Percentiles rank a stretch among this genome's conserved stretches.
Conservation (phyloP, 179 eudicot genomes). For the Sideroxylon spinosum region DNA sequence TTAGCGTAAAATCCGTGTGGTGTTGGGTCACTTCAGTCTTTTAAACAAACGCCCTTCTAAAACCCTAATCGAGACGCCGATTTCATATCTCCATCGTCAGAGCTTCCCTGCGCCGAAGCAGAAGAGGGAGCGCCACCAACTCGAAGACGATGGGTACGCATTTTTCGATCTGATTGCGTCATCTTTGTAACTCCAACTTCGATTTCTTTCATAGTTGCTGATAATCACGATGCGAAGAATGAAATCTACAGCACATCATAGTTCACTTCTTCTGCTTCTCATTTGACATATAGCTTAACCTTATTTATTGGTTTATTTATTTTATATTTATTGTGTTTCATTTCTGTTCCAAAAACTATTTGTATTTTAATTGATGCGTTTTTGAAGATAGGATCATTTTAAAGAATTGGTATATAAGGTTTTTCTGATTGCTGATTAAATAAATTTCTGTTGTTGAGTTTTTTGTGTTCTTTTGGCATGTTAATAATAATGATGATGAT, state of each 20-base stretch:
- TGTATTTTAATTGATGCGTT: too few species aligned
- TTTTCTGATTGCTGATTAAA: too few species aligned
- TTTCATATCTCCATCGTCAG: not conserved
- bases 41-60: not conserved
- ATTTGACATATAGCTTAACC: not conserved
- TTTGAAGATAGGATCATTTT: too few species aligned
- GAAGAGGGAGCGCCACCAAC: not conserved
- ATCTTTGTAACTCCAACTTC: not conserved
- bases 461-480: too few species aligned
- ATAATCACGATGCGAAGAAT: not conserved
- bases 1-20: not conserved
- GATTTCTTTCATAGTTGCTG: not conserved
- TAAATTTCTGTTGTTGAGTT: too few species aligned
- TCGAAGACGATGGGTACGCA: slow-evolving; percentile 17
- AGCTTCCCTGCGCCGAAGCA: slow-evolving; percentile 3
- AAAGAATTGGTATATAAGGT: too few species aligned
- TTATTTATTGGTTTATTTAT: too few species aligned
- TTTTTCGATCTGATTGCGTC: not conserved
- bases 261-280: not conserved
- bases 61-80: slow-evolving; percentile 11
- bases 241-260: not conserved
- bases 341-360: not conserved
- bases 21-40: not conserved
- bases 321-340: too few species aligned
- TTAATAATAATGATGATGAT: too few species aligned